These are phyloP conservation scores for Astrephomene gubernaculifera DNA, from an alignment of 139 green algal genomes.

Conservation along the genomic window DNA sequence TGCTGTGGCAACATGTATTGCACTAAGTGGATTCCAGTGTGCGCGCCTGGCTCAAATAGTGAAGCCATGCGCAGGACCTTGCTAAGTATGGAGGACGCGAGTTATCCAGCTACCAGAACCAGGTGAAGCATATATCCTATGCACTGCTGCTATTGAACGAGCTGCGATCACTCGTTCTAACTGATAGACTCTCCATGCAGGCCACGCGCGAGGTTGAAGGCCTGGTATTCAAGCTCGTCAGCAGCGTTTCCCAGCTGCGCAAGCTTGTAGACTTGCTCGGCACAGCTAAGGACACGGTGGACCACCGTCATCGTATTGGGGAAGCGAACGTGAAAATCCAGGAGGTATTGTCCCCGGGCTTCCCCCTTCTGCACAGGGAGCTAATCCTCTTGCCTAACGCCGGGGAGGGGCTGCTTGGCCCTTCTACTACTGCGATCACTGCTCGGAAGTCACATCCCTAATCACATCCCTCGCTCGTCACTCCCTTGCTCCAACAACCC, in stretches of 20 bases:
- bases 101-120: constrained; percentile 9
- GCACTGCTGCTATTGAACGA: neutral
- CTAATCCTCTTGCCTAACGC: too few species aligned
- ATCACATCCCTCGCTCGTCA: neutral
- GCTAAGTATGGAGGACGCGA: constrained; percentile 29
- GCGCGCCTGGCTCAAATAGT: neutral
- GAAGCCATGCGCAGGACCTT: constrained; percentile 6
- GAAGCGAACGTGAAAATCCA: constrained; percentile 52
- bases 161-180: neutral
- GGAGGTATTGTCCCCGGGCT: constrained; percentile 13
- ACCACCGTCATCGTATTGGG: constrained; percentile 63
- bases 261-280: constrained; percentile 75
- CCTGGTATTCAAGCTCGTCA: constrained; percentile 63
- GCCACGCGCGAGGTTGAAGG: constrained; percentile 53
- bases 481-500: neutral
- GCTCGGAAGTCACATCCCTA: too few species aligned
- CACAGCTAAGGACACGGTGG: constrained; percentile 72
- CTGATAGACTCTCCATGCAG: neutral
- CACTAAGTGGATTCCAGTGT: neutral
- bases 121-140: neutral
- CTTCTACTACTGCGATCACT: too few species aligned
- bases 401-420: too few species aligned
- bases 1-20: neutral
- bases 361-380: too few species aligned
- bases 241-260: constrained; percentile 53